A percentile compares a stretch with the other conserved stretches of the same genome.
Conservation (phyloP, 2,329 filamentous ascomycete genomes). For the Alternaria brassicae region DNA sequence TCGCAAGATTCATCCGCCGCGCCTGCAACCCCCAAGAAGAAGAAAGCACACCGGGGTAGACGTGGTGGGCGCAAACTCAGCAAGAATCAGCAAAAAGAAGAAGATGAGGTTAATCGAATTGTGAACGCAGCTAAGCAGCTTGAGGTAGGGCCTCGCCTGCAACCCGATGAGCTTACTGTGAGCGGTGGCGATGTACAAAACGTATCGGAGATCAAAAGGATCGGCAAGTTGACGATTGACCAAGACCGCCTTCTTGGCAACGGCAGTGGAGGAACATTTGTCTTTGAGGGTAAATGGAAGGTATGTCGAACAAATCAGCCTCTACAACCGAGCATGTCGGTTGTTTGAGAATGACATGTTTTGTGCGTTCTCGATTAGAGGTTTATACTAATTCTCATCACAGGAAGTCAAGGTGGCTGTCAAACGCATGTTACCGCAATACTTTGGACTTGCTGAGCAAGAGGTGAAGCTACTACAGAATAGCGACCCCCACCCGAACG, state of each 20-base stretch:
- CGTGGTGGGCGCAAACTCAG: conserved; percentile 57
- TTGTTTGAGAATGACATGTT: neutral
- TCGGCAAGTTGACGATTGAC: conserved; percentile 67
- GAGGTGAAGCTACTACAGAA: conserved; percentile 90
- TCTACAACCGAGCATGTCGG: neutral
- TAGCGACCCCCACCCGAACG: conserved; percentile 94
- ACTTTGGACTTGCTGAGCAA: conserved; percentile 93
- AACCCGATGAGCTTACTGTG: conserved; percentile 51
- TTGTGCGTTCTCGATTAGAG: neutral
- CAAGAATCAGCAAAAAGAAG: conserved; percentile 49
- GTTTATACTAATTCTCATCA: conserved; percentile 10
- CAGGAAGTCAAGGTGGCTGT: conserved; percentile 86
- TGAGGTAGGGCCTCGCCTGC: conserved; percentile 40
- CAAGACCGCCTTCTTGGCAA: conserved; percentile 69
- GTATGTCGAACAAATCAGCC: conserved; percentile 30
- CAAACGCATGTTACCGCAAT: conserved; percentile 95
- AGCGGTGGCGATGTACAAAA: conserved; percentile 56
- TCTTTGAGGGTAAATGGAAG: conserved; percentile 93
- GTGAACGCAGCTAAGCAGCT: conserved; percentile 52
- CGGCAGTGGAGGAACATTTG: conserved; percentile 95
- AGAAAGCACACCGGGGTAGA: conserved; percentile 59
- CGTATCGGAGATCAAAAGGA: conserved; percentile 60
- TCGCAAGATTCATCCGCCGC: conserved; percentile 31
- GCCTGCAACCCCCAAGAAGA: conserved; percentile 52
- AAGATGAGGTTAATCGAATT: conserved; percentile 49